Evolutionary conservation across 148 eudicot genomes (phyloP).

Genomic region (Camellia sinensis): DNA sequence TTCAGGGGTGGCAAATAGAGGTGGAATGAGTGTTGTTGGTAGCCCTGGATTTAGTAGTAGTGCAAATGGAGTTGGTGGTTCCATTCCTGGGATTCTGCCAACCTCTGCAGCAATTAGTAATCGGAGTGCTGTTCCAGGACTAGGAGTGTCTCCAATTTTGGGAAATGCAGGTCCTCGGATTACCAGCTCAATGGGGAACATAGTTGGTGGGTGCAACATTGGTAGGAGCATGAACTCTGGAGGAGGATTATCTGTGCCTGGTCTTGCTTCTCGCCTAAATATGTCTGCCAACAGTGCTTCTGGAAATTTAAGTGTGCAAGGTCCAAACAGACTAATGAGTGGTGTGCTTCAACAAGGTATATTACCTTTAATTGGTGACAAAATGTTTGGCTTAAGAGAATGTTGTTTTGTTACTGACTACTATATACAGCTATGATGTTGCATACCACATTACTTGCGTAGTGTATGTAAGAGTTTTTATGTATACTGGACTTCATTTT

Average conservation of each 20-base stretch:
- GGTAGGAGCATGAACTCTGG: slow-evolving; percentile 84
- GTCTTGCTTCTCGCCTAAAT: slow-evolving; percentile 81
- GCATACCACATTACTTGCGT: background rate
- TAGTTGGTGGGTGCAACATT: slow-evolving; percentile 75
- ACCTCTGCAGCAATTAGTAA: slow-evolving; percentile 89
- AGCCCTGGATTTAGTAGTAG: slow-evolving; percentile 77
- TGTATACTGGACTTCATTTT: background rate
- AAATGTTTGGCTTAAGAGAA: slow-evolving; percentile 11
- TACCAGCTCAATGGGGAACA: slow-evolving; percentile 79
- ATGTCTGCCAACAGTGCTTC: slow-evolving; percentile 74
- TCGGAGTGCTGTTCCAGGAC: slow-evolving; percentile 76
- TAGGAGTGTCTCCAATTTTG: slow-evolving; percentile 74
- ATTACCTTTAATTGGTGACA: slow-evolving; percentile 5
- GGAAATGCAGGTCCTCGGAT: slow-evolving; percentile 88
- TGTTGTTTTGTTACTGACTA: background rate
- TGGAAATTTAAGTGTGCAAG: slow-evolving; percentile 77
- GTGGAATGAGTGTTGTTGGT: slow-evolving; percentile 91
- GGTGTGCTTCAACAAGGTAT: slow-evolving; percentile 97
- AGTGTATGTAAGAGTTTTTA: background rate
- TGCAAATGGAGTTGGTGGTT: slow-evolving; percentile 83
- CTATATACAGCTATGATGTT: slow-evolving; percentile 2
- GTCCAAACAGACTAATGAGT: slow-evolving; percentile 75
- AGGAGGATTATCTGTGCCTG: slow-evolving; percentile 86
- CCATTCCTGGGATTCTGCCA: slow-evolving; percentile 93
- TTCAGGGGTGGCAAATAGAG: slow-evolving; percentile 85